Evolutionary conservation across 2,329 filamentous ascomycete genomes (phyloP).

Genomic region (Nemania bipapillata): DNA sequence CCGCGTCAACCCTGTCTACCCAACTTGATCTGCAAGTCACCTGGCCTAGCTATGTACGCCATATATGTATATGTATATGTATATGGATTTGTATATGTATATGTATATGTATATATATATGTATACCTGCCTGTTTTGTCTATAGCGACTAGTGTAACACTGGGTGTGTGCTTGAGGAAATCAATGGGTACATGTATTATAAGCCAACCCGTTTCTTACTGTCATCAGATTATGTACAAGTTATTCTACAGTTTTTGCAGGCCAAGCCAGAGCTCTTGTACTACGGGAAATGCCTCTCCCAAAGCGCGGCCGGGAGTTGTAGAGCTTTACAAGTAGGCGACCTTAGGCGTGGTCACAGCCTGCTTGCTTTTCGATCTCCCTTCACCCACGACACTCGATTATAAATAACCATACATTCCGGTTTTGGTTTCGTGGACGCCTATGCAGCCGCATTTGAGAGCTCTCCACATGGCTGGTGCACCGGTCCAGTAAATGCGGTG

Average conservation of each 20-base stretch:
- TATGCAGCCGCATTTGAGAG: slow-evolving; percentile 12
- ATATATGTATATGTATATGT: too few species aligned
- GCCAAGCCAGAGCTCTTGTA: not conserved
- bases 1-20: slow-evolving; percentile 33
- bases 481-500: slow-evolving; percentile 15
- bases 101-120: too few species aligned
- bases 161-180: slow-evolving; percentile 1
- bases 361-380: too few species aligned
- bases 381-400: too few species aligned
- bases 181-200: not conserved
- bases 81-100: too few species aligned
- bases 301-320: too few species aligned
- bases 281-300: not conserved
- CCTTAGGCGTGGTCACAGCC: too few species aligned
- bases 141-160: slow-evolving; percentile 16
- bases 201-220: slow-evolving; percentile 34
- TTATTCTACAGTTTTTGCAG: not conserved
- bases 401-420: not conserved
- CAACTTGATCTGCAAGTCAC: slow-evolving; percentile 36
- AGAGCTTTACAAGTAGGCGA: too few species aligned
- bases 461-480: slow-evolving; percentile 9
- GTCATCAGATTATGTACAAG: not conserved
- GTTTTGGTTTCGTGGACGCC: not conserved
- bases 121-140: slow-evolving; percentile 26
- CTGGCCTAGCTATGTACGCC: slow-evolving; percentile 12